Evolutionary conservation across 208 protist species (phyloP).

Genomic region (Crithidia expoeki): DNA sequence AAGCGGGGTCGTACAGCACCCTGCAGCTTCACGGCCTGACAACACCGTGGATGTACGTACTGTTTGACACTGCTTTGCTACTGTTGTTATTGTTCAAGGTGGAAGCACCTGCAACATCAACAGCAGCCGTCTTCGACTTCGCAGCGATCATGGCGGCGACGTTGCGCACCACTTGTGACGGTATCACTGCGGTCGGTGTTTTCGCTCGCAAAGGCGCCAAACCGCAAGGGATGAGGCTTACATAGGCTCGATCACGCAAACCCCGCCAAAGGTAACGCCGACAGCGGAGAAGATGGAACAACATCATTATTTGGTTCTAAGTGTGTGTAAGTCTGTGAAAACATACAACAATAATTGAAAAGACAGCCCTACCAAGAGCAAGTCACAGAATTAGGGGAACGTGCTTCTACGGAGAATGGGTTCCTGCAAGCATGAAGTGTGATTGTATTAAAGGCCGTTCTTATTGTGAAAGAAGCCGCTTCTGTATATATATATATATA

Average conservation of each 20-base stretch:
- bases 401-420: too few species aligned
- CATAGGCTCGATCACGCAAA: constrained; percentile 15
- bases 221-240: constrained; percentile 22
- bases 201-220: constrained; percentile 6
- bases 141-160: constrained; percentile 4
- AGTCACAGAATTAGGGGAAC: too few species aligned
- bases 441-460: too few species aligned
- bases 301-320: constrained; percentile 4
- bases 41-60: background rate
- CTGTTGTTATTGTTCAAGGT: background rate
- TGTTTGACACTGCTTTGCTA: background rate
- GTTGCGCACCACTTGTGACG: constrained; percentile 4
- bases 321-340: background rate
- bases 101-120: background rate
- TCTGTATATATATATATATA: too few species aligned
- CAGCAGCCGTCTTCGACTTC: background rate
- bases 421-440: too few species aligned
- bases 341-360: background rate
- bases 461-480: too few species aligned
- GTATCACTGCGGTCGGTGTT: constrained; percentile 4
- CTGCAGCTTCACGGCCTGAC: constrained; percentile 19
- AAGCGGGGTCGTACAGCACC: constrained; percentile 11
- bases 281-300: constrained; percentile 16
- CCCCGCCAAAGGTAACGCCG: constrained; percentile 28
- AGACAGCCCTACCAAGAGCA: too few species aligned